Base-by-base conservation (phyloP, 2,329 filamentous ascomycete genomes). In the Juglanconis oblonga region DNA sequence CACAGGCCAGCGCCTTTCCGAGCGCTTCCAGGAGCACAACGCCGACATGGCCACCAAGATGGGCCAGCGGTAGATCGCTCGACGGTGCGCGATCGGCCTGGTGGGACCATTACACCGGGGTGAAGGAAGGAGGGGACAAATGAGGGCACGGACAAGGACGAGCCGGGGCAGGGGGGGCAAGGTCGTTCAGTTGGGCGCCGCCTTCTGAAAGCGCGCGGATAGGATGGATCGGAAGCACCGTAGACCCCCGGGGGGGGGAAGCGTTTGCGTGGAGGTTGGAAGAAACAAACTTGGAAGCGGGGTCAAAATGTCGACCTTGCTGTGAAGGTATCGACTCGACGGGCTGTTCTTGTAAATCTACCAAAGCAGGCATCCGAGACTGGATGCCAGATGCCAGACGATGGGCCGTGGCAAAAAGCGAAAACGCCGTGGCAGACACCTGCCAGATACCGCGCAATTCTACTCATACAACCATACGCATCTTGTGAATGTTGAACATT, bases 1-100 rank as follows among this genome's bases (percentile, higher is more conserved):
- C 76, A 89, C 89, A 65, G 91, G 91, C 66, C 91, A 95, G 77
- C 88, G 95, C 63, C 82, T 99, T 69, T 91, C 92, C 70, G 91
- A 96, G 78, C 87, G 95, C 65, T 99, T 98, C 85, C 83, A 86
- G 72, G 86, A 88, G 74, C 82, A 87, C 72, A 88, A 87, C 65
- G 78, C 79, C 64, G 81, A 83, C 69, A 84, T 87, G 79, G 79
- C 81, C 64, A 75, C 77, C 68, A 78, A 83, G 70, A 77, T 81
- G 77, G 76, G 77, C 68, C 73, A 77, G 64, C 77, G 76, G 70
- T 79, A 78, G 70, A 56, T 32, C 6, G 33, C n/a, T n/a, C 31
- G 29, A 42, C 29, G 38, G 4, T 42, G 11, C n/a, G 38, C 38
- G n/a, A 42, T 9, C 24, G 24, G 24, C 24, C 24, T 24, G 24